Base-by-base conservation (phyloP, 805 yeast genomes). In the Cyberlindnera xylosilytica region DNA sequence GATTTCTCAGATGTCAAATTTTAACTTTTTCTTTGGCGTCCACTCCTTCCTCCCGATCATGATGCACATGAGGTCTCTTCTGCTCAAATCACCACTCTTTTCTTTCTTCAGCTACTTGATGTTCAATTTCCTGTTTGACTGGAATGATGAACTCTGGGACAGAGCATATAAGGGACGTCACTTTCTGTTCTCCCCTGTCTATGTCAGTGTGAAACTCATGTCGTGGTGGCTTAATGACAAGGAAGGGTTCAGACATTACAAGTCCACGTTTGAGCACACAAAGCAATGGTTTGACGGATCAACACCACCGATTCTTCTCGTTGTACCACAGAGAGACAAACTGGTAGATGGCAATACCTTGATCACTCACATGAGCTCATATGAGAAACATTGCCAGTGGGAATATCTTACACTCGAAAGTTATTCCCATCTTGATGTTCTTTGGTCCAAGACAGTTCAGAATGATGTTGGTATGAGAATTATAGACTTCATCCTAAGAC, bases 341-440 rank as follows among this genome's bases (percentile, higher is more conserved):
- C 68, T 93, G 28, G 97, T 91, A 9, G 83, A 87, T 60, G 93
- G 95, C 0, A 72, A 71, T 24, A 62, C 79, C 42, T 71, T 93
- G 27, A 68, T 80, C 10, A 65, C 79, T 16, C 90, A 91, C 54
- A 72, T 91, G 63, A 62, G 68, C 15, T 63, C 70, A 29, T 69
- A 70, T 46, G 98, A 91, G 62, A 55, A 12, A 8, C 13, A n/a
- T 8, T 36, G 7, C 49, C 49, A 2, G 34, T 54, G 17, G 66
- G 53, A 49, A 58, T 61, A 62, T 17, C 58, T 64, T 51, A 57
- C 54, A 24, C 54, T 91, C 6, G 74, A 76, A 0, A 74, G 71
- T 9, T 91, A 91, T 60, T 79, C 89, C 15, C 99, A 91, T 62
- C 65, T 91, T 39, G 99, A 91, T 63, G 96, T 89, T 1, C 68